Percentiles rank a stretch among this genome's conserved stretches.
Evolutionary conservation across 2,329 filamentous ascomycete species (phyloP).

Genomic region (Helminthosporium solani): DNA sequence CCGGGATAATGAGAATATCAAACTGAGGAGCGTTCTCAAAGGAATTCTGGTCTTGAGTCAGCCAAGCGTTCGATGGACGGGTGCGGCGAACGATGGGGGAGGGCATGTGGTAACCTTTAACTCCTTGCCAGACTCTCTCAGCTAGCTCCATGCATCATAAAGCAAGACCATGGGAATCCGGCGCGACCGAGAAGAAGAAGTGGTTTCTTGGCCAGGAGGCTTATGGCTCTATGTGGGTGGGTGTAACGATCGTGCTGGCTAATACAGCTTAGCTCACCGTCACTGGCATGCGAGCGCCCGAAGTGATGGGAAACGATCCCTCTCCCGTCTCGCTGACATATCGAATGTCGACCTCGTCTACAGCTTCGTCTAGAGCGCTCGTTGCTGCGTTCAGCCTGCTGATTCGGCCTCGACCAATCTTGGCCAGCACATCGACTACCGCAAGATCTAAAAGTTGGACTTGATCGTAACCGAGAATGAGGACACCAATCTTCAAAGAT

Average conservation of each 20-base stretch:
- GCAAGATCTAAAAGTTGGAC: slow-evolving; percentile 38
- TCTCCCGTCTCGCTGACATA: slow-evolving; percentile 41
- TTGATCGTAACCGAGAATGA: slow-evolving; percentile 30
- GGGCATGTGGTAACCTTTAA: slow-evolving; percentile 39
- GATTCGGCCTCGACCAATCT: slow-evolving; percentile 32
- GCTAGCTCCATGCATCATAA: slow-evolving; percentile 23
- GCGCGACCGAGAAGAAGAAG: slow-evolving; percentile 34
- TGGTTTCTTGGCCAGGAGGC: slow-evolving; percentile 34
- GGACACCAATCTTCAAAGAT: slow-evolving; percentile 36
- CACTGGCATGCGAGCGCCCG: slow-evolving; percentile 39
- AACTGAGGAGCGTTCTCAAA: slow-evolving; percentile 38
- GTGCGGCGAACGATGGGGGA: slow-evolving; percentile 6
- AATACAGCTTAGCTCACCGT: slow-evolving; percentile 38
- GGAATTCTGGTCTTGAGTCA: slow-evolving; percentile 33
- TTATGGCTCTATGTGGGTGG: slow-evolving; percentile 19
- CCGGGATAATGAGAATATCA: slow-evolving; percentile 39
- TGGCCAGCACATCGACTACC: slow-evolving; percentile 35
- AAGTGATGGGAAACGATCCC: slow-evolving; percentile 38
- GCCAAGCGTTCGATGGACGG: slow-evolving; percentile 3
- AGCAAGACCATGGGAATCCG: slow-evolving; percentile 36
- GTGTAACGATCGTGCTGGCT: slow-evolving; percentile 21
- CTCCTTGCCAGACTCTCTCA: slow-evolving; percentile 40
- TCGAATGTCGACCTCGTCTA: slow-evolving; percentile 41
- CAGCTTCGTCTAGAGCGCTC: slow-evolving; percentile 28
- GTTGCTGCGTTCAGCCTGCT: slow-evolving; percentile 25